Conservation (phyloP, 2,329 filamentous ascomycete species). For the Lomentospora prolificans region DNA sequence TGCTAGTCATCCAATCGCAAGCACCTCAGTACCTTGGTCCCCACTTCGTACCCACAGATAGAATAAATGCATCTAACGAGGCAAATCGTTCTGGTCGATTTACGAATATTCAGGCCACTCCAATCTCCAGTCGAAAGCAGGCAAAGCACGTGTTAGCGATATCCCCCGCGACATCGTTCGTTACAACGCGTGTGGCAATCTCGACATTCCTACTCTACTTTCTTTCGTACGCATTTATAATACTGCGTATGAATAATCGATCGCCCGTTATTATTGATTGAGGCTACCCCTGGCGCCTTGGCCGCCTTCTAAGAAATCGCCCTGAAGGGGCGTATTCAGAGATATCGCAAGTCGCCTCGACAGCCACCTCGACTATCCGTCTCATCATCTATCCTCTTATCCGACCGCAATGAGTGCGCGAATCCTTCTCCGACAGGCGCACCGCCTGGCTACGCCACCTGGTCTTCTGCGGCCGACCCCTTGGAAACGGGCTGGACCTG, state of each 20-base stretch:
- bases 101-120: not conserved
- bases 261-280: no score
- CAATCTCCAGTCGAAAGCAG: not conserved
- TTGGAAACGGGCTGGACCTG: not conserved
- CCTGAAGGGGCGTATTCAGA: not conserved
- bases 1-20: no score
- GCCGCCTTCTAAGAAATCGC: not conserved
- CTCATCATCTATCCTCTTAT: not conserved
- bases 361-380: not conserved
- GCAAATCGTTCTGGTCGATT: no score
- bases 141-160: not conserved
- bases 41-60: no score
- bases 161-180: not conserved
- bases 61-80: no score
- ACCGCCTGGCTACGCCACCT: not conserved
- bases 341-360: not conserved
- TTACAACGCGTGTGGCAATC: not conserved
- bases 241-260: not conserved
- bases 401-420: constrained; percentile 6
- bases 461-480: constrained; percentile 2
- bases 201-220: not conserved
- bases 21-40: no score
- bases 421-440: constrained; percentile 4
- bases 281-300: no score
- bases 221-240: not conserved